These are phyloP conservation scores for Verticillium alfalfae DNA, from an alignment of 2,329 filamentous ascomycete genomes.

Conservation along the genomic window DNA sequence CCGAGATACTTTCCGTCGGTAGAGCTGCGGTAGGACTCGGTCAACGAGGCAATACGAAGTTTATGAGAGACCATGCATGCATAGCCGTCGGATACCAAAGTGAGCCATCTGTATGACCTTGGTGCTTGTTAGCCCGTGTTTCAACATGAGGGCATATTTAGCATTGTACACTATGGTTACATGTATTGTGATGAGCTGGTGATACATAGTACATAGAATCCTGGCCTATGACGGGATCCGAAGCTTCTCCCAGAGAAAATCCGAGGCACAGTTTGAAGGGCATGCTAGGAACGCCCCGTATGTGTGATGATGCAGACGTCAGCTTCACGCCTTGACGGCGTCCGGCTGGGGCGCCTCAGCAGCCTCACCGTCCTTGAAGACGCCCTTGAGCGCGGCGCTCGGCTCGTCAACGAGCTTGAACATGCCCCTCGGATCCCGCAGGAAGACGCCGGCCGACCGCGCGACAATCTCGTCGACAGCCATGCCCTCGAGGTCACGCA, in stretches of 20 bases:
- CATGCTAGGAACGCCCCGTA: not conserved
- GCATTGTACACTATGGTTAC: not conserved
- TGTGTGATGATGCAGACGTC: not conserved
- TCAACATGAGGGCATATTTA: too few relatives aligned
- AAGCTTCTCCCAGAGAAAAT: not conserved
- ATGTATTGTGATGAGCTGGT: not conserved
- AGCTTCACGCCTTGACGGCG: not conserved
- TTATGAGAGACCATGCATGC: not conserved
- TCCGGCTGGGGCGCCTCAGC: slow-evolving; percentile 13
- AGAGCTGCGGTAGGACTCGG: slow-evolving; percentile 43
- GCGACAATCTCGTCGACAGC: slow-evolving; percentile 36
- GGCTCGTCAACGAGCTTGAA: slow-evolving; percentile 33
- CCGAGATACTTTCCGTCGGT: slow-evolving; percentile 75
- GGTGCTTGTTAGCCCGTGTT: too few relatives aligned
- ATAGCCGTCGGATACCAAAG: not conserved
- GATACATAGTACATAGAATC: slow-evolving; percentile 14
- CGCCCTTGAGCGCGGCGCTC: slow-evolving; percentile 28
- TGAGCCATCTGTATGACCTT: not conserved
- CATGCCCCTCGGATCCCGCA: slow-evolving; percentile 31
- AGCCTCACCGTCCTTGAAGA: slow-evolving; percentile 9
- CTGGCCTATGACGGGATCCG: slow-evolving; percentile 9
- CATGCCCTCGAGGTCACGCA: slow-evolving; percentile 43
- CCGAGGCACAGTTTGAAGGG: not conserved
- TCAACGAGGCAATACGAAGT: not conserved
- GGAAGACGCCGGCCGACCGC: slow-evolving; percentile 35